Conservation (phyloP, 2,329 filamentous ascomycete genomes). For the Verticillium longisporum region DNA sequence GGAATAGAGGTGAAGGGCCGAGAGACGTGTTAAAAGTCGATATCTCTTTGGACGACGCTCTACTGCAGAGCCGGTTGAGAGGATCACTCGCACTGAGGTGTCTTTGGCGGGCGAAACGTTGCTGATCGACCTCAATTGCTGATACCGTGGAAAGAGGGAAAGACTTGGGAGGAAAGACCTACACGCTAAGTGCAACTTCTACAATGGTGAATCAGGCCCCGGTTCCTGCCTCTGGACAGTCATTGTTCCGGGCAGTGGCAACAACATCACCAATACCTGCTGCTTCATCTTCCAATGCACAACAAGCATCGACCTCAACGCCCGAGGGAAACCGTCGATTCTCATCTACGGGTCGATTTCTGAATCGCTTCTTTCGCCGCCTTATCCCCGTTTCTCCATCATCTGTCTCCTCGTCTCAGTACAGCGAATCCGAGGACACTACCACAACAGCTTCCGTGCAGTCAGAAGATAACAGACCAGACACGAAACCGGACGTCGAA, state of each 20-base stretch:
- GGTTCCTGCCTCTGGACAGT: neutral
- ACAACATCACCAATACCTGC: neutral
- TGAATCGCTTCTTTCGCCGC: constrained; percentile 9
- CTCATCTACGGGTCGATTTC: constrained; percentile 8
- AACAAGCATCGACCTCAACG: neutral
- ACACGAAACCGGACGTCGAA: neutral
- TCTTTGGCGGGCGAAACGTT: neutral
- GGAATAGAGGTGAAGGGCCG: no score
- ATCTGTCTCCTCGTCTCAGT: neutral
- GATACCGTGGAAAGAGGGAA: neutral
- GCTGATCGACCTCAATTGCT: neutral
- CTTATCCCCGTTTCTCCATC: constrained; percentile 7
- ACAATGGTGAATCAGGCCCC: neutral
- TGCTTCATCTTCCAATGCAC: neutral
- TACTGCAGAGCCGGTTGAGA: no score
- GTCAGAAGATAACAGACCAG: constrained; percentile 5
- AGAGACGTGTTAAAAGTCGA: no score
- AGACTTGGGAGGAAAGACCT: neutral
- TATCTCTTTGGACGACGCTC: no score
- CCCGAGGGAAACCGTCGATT: constrained; percentile 3
- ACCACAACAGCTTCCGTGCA: constrained; percentile 2
- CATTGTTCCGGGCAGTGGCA: neutral
- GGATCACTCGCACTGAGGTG: neutral
- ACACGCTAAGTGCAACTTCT: neutral
- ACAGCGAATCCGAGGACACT: neutral